Percentiles rank a stretch among this genome's conserved stretches.
phyloP scores from a whole-genome alignment of 495 filamentous ascomycete genomes.

The Amphirosellinia nigrospora region DNA sequence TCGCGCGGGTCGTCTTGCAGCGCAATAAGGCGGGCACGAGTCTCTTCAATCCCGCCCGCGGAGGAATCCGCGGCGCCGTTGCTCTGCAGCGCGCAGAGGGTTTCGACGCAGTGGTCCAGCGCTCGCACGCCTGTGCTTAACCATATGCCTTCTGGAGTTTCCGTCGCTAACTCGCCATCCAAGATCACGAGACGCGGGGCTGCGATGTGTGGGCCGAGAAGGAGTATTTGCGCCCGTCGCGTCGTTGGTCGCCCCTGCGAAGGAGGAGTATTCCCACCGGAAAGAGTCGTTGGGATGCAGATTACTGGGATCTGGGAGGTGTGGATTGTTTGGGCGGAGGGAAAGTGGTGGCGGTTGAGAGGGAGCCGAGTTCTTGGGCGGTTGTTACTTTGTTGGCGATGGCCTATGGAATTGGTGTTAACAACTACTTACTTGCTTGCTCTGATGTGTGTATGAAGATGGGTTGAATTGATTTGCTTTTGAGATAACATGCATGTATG shows the following conservation, averaged over 20 bases:
- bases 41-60: slow-evolving; percentile 54
- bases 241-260: neutral
- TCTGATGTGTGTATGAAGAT: neutral
- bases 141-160: slow-evolving; percentile 62
- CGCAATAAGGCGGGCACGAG: slow-evolving; percentile 59
- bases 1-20: slow-evolving; percentile 52
- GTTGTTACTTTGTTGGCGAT: slow-evolving; percentile 52
- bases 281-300: slow-evolving; percentile 63
- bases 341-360: slow-evolving; percentile 43
- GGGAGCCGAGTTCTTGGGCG: slow-evolving; percentile 47
- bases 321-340: slow-evolving; percentile 44
- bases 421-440: neutral
- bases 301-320: slow-evolving; percentile 58
- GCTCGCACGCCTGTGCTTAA: slow-evolving; percentile 63
- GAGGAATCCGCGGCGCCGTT: slow-evolving; percentile 49
- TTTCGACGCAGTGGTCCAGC: slow-evolving; percentile 68
- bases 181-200: slow-evolving; percentile 61
- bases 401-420: slow-evolving; percentile 26
- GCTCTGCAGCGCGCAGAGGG: slow-evolving; percentile 54
- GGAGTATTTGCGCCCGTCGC: slow-evolving; percentile 59
- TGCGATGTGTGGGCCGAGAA: slow-evolving; percentile 46
- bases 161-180: slow-evolving; percentile 58
- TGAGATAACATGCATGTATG: neutral
- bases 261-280: slow-evolving; percentile 27
- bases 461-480: neutral